Evolutionary conservation across 768 basidiomycete species (phyloP), one percentile per base, ranked within the genome.

Genomic region (Antrodiella citrinella): DNA sequence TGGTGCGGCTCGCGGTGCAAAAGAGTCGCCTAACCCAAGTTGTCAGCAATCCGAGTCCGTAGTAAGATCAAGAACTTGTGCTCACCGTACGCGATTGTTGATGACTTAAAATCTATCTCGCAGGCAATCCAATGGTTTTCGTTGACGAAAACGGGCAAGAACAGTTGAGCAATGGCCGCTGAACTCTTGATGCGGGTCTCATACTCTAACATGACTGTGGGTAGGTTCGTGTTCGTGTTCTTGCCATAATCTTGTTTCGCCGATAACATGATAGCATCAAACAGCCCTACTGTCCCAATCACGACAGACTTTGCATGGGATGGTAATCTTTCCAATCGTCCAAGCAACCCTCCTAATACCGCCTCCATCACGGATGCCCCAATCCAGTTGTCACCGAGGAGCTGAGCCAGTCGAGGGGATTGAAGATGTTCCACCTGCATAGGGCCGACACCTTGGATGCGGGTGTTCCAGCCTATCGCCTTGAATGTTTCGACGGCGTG

Each of bases 71-170:
- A 5, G 43, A 7, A 42, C 4, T 19, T 21, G 4, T n/a, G 35
- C 50, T 45, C 20, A 51, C 50, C 50, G 24, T 51, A 51, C n/a
- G 43, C 26, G 23, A 51, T 46, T 4, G 23, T 19, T 3, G 4
- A 4, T 3, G n/a, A n/a, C 4, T 30, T 41, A 21, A 51, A 30
- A 21, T 51, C 35, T 13, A 46, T 22, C n/a, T 45, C 26, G 3
- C 45, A 20, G 9, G 41, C 41, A n/a, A 51, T 40, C 50, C 50
- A 51, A 46, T 51, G 50, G 5, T 21, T 35, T 7, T 15, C 26
- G 11, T 50, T 43, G 3, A 50, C 49, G 26, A 50, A 30, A 4
- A 42, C n/a, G 18, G 42, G 40, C 42, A 25, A 22, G 26, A 43
- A 50, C 18, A 50, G 20, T 13, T 43, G 11, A 7, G 30, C 7